Evolutionary conservation across 345 rosid genomes (phyloP).

Genomic region (Eucalyptus regnans): DNA sequence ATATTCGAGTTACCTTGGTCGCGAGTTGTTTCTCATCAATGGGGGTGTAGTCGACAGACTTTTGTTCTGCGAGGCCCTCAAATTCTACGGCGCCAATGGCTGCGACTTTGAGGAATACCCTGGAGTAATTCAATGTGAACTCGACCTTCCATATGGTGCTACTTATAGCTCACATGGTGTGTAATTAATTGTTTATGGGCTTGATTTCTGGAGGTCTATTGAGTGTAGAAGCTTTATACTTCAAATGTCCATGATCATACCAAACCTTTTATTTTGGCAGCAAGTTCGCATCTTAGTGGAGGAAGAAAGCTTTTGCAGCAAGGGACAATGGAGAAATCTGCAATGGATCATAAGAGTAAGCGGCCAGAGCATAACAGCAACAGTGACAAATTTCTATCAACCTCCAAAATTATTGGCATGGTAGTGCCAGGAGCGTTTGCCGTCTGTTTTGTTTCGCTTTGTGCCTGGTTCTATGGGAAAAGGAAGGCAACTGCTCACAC

Average conservation of each 20-base stretch:
- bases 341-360: neutral
- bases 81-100: slow-evolving; percentile 18
- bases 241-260: neutral
- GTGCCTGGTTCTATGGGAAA: slow-evolving; percentile 51
- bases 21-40: slow-evolving; percentile 36
- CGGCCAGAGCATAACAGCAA: neutral
- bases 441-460: slow-evolving; percentile 33
- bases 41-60: slow-evolving; percentile 36
- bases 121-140: slow-evolving; percentile 15
- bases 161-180: neutral
- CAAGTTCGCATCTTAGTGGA: neutral
- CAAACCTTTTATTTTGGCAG: neutral
- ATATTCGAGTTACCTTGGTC: slow-evolving; percentile 22
- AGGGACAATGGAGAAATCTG: neutral
- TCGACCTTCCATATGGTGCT: slow-evolving; percentile 27
- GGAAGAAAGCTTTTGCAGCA: slow-evolving; percentile 41
- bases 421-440: slow-evolving; percentile 36
- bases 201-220: neutral
- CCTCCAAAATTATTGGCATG: slow-evolving; percentile 14
- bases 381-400: neutral
- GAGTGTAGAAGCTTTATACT: neutral
- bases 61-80: slow-evolving; percentile 45
- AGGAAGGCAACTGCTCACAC: slow-evolving; percentile 46
- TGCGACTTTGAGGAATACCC: slow-evolving; percentile 29
- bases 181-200: neutral